Evolutionary conservation across 805 yeast species (phyloP).

Genomic region (Saccharomycopsis selenospora): DNA sequence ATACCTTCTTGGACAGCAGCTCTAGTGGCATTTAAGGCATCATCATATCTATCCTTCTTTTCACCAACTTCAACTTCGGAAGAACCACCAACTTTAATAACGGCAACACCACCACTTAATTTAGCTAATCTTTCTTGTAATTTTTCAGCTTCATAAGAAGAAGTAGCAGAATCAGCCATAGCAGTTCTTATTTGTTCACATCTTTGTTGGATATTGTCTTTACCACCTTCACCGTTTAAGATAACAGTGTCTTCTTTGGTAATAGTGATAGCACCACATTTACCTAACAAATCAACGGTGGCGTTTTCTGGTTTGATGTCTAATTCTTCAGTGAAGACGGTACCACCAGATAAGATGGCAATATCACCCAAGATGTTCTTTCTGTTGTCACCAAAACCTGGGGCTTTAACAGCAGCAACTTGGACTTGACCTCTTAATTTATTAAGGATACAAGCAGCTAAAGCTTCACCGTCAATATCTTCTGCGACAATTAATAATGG

Average conservation of each 20-base stretch:
- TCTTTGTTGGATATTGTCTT: constrained; percentile 74
- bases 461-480: constrained; percentile 96
- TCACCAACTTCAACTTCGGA: constrained; percentile 98
- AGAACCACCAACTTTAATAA: constrained; percentile 93
- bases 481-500: constrained; percentile 92
- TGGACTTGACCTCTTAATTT: constrained; percentile 97
- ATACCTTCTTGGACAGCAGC: constrained; percentile 99
- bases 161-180: constrained; percentile 59
- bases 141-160: constrained; percentile 93
- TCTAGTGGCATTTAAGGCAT: constrained; percentile 96
- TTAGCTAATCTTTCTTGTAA: constrained; percentile 96
- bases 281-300: constrained; percentile 81
- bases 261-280: constrained; percentile 84
- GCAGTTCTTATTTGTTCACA: constrained; percentile 89
- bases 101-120: constrained; percentile 97
- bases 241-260: constrained; percentile 95
- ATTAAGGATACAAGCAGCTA: constrained; percentile 95
- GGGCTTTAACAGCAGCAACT: constrained; percentile 96
- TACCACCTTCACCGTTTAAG: constrained; percentile 85
- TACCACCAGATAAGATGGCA: constrained; percentile 92
- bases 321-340: constrained; percentile 77
- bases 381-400: constrained; percentile 99
- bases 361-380: constrained; percentile 93
- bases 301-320: constrained; percentile 95
- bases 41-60: constrained; percentile 98